Evolutionary conservation across 805 yeast genomes (phyloP).

Genomic region (Schwanniomyces occidentalis): DNA sequence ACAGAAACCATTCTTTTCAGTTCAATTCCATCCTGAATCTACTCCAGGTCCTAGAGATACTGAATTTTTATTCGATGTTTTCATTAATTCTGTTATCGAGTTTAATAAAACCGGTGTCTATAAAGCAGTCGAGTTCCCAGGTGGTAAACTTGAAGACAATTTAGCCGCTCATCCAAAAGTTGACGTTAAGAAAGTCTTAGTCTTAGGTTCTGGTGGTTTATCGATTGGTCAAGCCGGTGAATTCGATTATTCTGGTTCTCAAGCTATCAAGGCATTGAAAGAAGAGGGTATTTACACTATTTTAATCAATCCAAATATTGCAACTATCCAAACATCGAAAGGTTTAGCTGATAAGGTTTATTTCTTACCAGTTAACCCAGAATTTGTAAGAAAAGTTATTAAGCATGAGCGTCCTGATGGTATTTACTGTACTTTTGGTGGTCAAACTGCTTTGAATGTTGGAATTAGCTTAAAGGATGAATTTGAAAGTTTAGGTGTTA

Average conservation of each 20-base stretch:
- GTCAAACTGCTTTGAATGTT: slow-evolving; percentile 95
- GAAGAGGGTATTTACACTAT: slow-evolving; percentile 97
- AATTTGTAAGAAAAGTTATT: slow-evolving; percentile 93
- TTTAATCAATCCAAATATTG: slow-evolving; percentile 95
- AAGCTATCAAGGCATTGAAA: slow-evolving; percentile 96
- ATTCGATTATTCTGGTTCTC: slow-evolving; percentile 98
- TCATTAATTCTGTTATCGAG: slow-evolving; percentile 76
- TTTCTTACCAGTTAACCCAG: slow-evolving; percentile 96
- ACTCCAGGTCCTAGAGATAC: slow-evolving; percentile 99
- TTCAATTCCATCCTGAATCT: slow-evolving; percentile 98
- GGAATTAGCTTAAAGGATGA: slow-evolving; percentile 96
- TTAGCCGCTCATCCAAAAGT: slow-evolving; percentile 73
- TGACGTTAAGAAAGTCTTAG: slow-evolving; percentile 86
- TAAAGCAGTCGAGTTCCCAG: slow-evolving; percentile 86
- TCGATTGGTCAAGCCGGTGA: slow-evolving; percentile 99
- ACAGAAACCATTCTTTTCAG: slow-evolving; percentile 88
- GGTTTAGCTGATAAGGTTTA: slow-evolving; percentile 98
- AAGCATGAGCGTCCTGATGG: slow-evolving; percentile 96
- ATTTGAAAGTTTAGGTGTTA: slow-evolving; percentile 86
- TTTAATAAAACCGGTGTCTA: slow-evolving; percentile 56
- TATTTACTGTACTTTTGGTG: slow-evolving; percentile 96
- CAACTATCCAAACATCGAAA: slow-evolving; percentile 96
- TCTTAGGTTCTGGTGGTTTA: slow-evolving; percentile 96
- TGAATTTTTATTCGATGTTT: slow-evolving; percentile 93
- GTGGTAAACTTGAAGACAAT: slow-evolving; percentile 77